Conservation (phyloP, 495 filamentous ascomycete species). For the Melanomma pulvis-pyrius region DNA sequence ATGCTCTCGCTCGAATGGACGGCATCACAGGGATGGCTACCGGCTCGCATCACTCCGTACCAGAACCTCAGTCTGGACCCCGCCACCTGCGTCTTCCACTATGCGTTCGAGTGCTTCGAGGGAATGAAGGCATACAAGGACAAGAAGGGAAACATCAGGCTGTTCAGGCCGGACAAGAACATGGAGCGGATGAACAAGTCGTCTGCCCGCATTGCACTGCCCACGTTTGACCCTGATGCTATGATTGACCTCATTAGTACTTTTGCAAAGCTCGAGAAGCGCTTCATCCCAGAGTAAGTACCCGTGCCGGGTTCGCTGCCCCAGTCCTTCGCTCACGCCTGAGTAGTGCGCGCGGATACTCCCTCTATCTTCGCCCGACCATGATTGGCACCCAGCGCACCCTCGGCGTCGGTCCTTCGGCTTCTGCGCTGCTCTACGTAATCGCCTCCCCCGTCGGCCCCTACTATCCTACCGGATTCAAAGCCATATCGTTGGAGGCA, state of each 20-base stretch:
- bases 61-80: slow-evolving; percentile 96
- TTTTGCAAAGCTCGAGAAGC: slow-evolving; percentile 76
- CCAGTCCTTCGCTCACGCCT: slow-evolving; percentile 21
- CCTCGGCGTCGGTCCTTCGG: slow-evolving; percentile 86
- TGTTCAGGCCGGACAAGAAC: slow-evolving; percentile 97
- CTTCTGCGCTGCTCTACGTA: slow-evolving; percentile 85
- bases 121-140: slow-evolving; percentile 99
- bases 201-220: slow-evolving; percentile 84
- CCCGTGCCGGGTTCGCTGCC: background rate
- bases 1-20: slow-evolving; percentile 98
- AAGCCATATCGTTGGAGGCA: slow-evolving; percentile 89
- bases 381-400: slow-evolving; percentile 96
- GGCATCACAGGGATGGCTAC: slow-evolving; percentile 74
- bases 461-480: slow-evolving; percentile 98
- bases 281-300: slow-evolving; percentile 78
- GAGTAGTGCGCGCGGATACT: slow-evolving; percentile 72
- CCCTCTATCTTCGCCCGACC: slow-evolving; percentile 90
- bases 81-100: slow-evolving; percentile 96
- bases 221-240: slow-evolving; percentile 70
- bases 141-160: slow-evolving; percentile 67
- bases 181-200: slow-evolving; percentile 93
- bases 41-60: slow-evolving; percentile 84
- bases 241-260: slow-evolving; percentile 78
- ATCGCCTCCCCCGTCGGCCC: slow-evolving; percentile 97
- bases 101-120: slow-evolving; percentile 96